Percentiles rank a stretch among this genome's conserved stretches.
Conservation (phyloP, 148 eudicot species). For the Rhododendron simsii region DNA sequence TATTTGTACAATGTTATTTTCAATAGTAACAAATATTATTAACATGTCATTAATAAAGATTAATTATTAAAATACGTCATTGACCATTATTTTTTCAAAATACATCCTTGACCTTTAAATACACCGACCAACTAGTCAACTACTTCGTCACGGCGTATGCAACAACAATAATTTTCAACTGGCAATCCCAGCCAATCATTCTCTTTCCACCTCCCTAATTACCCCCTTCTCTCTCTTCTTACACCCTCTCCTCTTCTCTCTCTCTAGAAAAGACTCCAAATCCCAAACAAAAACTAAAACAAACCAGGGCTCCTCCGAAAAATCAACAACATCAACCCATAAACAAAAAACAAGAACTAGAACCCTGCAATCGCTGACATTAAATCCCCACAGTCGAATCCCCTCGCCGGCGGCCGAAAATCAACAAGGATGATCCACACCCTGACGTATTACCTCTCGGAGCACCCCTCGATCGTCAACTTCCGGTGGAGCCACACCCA, state of each 20-base stretch:
- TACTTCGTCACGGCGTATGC: background rate
- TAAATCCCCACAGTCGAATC: background rate
- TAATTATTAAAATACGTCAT: too few relatives aligned
- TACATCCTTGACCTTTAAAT: background rate
- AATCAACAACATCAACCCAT: background rate
- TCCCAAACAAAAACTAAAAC: background rate
- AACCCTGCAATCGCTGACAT: background rate
- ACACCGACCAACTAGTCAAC: background rate
- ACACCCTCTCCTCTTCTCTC: background rate
- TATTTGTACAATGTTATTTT: too few relatives aligned
- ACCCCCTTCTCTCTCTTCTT: background rate
- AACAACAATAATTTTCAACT: background rate
- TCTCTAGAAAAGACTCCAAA: background rate
- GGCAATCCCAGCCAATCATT: background rate
- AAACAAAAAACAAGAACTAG: background rate
- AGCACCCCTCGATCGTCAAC: background rate
- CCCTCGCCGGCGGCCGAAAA: background rate
- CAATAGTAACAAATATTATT: too few relatives aligned
- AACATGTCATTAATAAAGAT: too few relatives aligned
- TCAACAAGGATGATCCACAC: background rate
- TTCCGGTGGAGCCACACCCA: constrained; percentile 8
- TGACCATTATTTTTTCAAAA: too few relatives aligned
- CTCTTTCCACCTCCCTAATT: background rate
- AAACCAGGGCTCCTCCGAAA: background rate
- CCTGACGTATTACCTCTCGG: constrained; percentile 3